phyloP scores from a whole-genome alignment of 768 basidiomycete genomes.

The Pisolithus microcarpus region DNA sequence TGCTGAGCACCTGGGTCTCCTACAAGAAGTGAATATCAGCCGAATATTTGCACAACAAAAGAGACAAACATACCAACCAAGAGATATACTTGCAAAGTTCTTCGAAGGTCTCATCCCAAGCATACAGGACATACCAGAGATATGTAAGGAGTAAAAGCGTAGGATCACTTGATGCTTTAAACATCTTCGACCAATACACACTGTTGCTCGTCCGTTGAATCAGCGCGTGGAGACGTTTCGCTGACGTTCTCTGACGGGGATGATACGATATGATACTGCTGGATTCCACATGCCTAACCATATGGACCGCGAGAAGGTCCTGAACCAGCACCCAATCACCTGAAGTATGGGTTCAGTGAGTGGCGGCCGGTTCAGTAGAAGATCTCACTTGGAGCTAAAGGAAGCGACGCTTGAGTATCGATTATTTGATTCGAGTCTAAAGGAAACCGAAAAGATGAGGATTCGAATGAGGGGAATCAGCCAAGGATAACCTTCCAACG shows the following conservation, averaged over 20 bases:
- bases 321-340: constrained; percentile 22
- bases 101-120: constrained; percentile 58
- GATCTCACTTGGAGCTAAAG: constrained; percentile 26
- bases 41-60: not conserved
- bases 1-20: constrained; percentile 40
- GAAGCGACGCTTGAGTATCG: constrained; percentile 46
- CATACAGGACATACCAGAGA: constrained; percentile 55
- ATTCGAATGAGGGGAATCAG: too few relatives aligned
- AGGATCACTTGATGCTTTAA: constrained; percentile 32
- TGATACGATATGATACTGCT: constrained; percentile 27
- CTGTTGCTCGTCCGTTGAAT: constrained; percentile 25
- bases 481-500: constrained; percentile 5
- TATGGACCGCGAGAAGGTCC: constrained; percentile 49
- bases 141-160: constrained; percentile 48
- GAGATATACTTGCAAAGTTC: constrained; percentile 44
- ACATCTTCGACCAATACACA: constrained; percentile 28
- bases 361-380: not conserved
- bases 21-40: constrained; percentile 11
- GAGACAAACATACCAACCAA: constrained; percentile 42
- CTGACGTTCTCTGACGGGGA: constrained; percentile 14
- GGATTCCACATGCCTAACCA: constrained; percentile 30
- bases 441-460: not conserved
- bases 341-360: constrained; percentile 4
- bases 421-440: constrained; percentile 28
- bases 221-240: constrained; percentile 21